phyloP scores from a whole-genome alignment of 2,329 filamentous ascomycete species.

The Graphilbum fragrans region DNA sequence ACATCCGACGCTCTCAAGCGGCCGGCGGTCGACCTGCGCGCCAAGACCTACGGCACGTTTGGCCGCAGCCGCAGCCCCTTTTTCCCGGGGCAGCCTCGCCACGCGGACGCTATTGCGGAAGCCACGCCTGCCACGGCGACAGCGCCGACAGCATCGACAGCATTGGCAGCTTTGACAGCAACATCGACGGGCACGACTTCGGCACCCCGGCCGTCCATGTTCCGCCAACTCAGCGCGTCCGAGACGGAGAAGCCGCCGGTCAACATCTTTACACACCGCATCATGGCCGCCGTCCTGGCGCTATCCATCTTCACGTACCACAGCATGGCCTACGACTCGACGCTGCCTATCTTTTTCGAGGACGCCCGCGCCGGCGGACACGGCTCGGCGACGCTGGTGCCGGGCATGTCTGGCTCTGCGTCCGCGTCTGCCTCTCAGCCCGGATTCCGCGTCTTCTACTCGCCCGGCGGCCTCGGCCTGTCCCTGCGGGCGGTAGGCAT shows the following conservation, averaged over 20 bases:
- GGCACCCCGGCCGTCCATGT: too few relatives aligned
- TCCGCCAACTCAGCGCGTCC: too few relatives aligned
- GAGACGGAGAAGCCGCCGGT: constrained; percentile 1
- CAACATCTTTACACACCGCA: constrained; percentile 43
- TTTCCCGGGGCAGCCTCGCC: too few relatives aligned
- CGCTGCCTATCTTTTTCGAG: constrained; percentile 87
- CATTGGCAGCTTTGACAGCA: constrained; percentile 12
- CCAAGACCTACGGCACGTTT: constrained; percentile 74
- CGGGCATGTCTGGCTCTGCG: constrained; percentile 13
- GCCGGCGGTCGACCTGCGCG: constrained; percentile 58
- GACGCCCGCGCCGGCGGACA: constrained; percentile 56
- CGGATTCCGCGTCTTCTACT: constrained; percentile 33
- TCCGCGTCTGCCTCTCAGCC: neutral
- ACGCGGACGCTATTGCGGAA: constrained; percentile 29
- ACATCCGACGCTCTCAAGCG: constrained; percentile 64
- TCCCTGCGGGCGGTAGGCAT: constrained; percentile 50
- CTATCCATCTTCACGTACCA: constrained; percentile 89
- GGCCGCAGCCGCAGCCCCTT: constrained; percentile 1
- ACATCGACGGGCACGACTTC: constrained; percentile 7
- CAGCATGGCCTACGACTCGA: constrained; percentile 87
- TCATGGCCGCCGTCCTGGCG: constrained; percentile 68
- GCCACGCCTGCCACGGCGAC: too few relatives aligned
- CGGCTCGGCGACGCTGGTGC: constrained; percentile 9
- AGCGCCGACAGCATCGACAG: neutral
- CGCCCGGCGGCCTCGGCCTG: constrained; percentile 49